phyloP scores from a whole-genome alignment of 257 asterid species.

The Rauvolfia tetraphylla region DNA sequence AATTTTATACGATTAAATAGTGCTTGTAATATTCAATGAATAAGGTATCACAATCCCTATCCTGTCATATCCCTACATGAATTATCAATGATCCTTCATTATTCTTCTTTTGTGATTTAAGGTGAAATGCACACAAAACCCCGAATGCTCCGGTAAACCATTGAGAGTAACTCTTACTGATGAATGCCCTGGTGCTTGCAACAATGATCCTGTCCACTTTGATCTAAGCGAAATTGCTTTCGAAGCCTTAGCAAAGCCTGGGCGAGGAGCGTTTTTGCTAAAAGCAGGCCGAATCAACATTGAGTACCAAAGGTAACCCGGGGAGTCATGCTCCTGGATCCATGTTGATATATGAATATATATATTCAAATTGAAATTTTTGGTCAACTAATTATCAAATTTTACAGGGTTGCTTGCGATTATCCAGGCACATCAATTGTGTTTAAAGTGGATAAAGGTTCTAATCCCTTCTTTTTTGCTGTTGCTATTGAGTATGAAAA shows the following conservation, averaged over 20 bases:
- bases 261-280: slow-evolving; percentile 17
- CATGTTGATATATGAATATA: too few relatives aligned
- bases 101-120: not conserved
- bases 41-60: not conserved
- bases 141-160: slow-evolving; percentile 23
- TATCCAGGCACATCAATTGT: slow-evolving; percentile 9
- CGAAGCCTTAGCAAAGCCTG: slow-evolving; percentile 20
- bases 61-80: not conserved
- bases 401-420: slow-evolving; percentile 11
- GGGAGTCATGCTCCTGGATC: not conserved
- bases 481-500: slow-evolving; percentile 11
- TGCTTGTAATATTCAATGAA: not conserved
- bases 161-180: slow-evolving; percentile 19
- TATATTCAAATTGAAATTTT: not conserved
- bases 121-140: slow-evolving; percentile 18
- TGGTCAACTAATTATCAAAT: not conserved
- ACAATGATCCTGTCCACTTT: slow-evolving; percentile 20
- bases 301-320: slow-evolving; percentile 12
- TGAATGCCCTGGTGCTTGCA: slow-evolving; percentile 27
- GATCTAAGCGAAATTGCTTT: slow-evolving; percentile 27
- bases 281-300: slow-evolving; percentile 16
- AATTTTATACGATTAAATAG: not conserved
- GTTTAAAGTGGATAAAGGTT: slow-evolving; percentile 26
- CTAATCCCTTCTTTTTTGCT: slow-evolving; percentile 22
- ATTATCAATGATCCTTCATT: not conserved